Conservation (phyloP, 768 basidiomycete species). For the Lactifluus hygrophoroides region DNA sequence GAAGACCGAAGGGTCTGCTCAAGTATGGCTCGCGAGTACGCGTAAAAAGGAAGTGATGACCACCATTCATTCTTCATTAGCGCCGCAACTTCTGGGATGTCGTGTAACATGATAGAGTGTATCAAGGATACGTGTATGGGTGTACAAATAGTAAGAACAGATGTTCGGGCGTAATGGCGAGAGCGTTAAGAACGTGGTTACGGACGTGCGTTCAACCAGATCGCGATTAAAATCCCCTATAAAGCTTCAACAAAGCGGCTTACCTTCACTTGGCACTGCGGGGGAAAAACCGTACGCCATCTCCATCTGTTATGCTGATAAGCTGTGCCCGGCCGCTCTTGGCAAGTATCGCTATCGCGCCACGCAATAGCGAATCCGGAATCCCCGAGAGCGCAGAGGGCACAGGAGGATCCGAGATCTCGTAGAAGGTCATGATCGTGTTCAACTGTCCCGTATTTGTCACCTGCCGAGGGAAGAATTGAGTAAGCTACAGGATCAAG, state of each 20-base stretch:
- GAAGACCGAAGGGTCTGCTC: slow-evolving; percentile 2
- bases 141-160: too few species aligned
- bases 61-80: not conserved
- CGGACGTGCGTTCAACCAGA: not conserved
- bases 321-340: slow-evolving; percentile 68
- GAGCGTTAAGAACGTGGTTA: not conserved
- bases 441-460: slow-evolving; percentile 68
- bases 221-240: too few species aligned
- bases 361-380: slow-evolving; percentile 59
- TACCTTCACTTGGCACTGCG: slow-evolving; percentile 26
- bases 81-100: not conserved
- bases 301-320: slow-evolving; percentile 70
- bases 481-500: too few species aligned
- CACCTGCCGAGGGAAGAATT: slow-evolving; percentile 37
- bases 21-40: slow-evolving; percentile 5
- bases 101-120: too few species aligned
- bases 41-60: not conserved
- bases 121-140: not conserved
- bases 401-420: slow-evolving; percentile 69
- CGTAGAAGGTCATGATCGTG: slow-evolving; percentile 80
- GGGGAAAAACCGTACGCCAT: slow-evolving; percentile 70
- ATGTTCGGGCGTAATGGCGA: too few species aligned
- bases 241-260: too few species aligned
- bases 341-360: slow-evolving; percentile 52
- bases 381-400: slow-evolving; percentile 62